Conservation (phyloP, 805 yeast species). For the Candida ulmi region DNA sequence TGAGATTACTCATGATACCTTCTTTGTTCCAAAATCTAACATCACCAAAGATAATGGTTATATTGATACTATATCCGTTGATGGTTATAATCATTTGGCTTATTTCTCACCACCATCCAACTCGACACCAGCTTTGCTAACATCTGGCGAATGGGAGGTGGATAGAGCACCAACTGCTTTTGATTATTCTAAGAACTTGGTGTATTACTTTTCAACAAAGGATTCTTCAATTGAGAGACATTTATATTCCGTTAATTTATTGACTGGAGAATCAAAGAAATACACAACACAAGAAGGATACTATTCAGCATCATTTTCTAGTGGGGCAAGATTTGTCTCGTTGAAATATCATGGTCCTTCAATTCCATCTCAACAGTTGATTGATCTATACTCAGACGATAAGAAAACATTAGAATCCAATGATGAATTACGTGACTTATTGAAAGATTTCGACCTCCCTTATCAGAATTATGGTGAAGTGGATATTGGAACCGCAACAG, state of each 20-base stretch:
- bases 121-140: constrained; percentile 50
- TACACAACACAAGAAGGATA: constrained; percentile 52
- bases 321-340: constrained; percentile 69
- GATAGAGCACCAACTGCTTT: constrained; percentile 61
- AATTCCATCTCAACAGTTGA: constrained; percentile 71
- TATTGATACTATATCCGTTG: constrained; percentile 66
- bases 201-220: constrained; percentile 65
- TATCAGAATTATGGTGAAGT: constrained; percentile 44
- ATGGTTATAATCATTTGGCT: constrained; percentile 72
- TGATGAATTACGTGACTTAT: constrained; percentile 32
- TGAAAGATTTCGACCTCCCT: constrained; percentile 53
- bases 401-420: constrained; percentile 30
- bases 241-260: constrained; percentile 61
- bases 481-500: constrained; percentile 40
- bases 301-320: constrained; percentile 68
- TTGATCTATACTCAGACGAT: constrained; percentile 42
- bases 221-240: constrained; percentile 82
- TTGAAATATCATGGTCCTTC: constrained; percentile 74
- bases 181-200: constrained; percentile 45
- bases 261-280: constrained; percentile 28
- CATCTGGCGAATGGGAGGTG: constrained; percentile 89
- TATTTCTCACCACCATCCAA: constrained; percentile 71
- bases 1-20: constrained; percentile 64
- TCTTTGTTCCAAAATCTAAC: constrained; percentile 47
- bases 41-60: constrained; percentile 57